Evolutionary conservation across 1,284 basidiomycete genomes (phyloP), one percentile per base, ranked within the genome.

Genomic region (Pterulicium gracile): DNA sequence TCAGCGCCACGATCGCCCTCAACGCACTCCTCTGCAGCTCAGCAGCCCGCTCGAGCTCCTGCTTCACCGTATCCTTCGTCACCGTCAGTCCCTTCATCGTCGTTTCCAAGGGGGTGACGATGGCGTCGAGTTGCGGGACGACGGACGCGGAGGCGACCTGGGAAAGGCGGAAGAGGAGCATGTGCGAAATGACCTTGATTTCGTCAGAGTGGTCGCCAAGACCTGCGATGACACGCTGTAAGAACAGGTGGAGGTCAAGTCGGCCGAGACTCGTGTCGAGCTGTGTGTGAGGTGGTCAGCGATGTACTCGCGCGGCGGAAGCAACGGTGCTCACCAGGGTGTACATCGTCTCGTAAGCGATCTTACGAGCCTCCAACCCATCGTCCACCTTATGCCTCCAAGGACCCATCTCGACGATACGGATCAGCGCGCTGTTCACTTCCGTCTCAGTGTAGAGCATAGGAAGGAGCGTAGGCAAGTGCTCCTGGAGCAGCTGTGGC

Each of bases 331-430:
- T 55, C 54, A 90, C 88, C 51, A 98, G 66, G 14, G 94, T 97
- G 61, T 95, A 95, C 73, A 98, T 89, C 3, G 94, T 95, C 65
- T 98, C 95, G 64, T 90, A 98, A 1, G 95, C 95, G 0, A 90
- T 94, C 72, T 95, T 93, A 47, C 90, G 81, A n/a, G 90, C 79
- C 53, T 96, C 92, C 7, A 96, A 70, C 44, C 93, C 92, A 54
- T 95, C 91, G 56, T 96, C 92, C 24, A 92, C 88, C 59, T 87
- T 90, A 63, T 95, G 91, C 46, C 88, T 93, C 85, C 93, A 99
- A 0, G 96, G 96, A 13, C 96, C 96, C 96, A 98, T 98, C 58
- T 90, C 84, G 4, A 98, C 93, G 3, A 87, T 89, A 23, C 90
- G 80, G 56, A 97, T 85, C 47, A 97, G 78, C 27, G 87, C 81